Evolutionary conservation across 2,329 filamentous ascomycete species (phyloP).

Genomic region (Aspergillus niger): DNA sequence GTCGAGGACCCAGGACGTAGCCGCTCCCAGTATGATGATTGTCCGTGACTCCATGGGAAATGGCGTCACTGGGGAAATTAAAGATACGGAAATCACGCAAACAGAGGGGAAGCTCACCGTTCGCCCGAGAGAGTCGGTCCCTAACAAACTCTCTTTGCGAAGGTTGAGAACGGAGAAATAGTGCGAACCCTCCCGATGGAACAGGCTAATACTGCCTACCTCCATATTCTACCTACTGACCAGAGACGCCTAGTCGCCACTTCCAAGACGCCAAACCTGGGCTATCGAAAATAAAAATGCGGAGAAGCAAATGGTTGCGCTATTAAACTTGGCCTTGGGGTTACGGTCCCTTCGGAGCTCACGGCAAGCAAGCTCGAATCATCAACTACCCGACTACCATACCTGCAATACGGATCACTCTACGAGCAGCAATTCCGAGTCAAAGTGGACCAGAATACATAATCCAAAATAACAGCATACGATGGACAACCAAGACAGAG

Average conservation of each 20-base stretch:
- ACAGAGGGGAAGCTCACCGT: background rate
- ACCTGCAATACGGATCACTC: background rate
- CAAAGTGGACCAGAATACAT: background rate
- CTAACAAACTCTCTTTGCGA: slow-evolving; percentile 4
- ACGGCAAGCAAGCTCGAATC: background rate
- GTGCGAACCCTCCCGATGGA: slow-evolving; percentile 10
- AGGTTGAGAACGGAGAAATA: slow-evolving; percentile 6
- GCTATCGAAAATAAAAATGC: background rate
- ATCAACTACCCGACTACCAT: no score
- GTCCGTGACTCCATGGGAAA: background rate
- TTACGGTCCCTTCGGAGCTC: background rate
- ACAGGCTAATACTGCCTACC: slow-evolving; percentile 2
- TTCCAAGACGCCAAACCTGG: background rate
- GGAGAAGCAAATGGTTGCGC: background rate
- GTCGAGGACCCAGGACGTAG: slow-evolving; percentile 10
- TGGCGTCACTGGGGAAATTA: slow-evolving; percentile 2
- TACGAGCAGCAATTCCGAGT: background rate
- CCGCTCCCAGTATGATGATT: background rate
- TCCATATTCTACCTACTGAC: background rate
- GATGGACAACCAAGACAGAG: background rate
- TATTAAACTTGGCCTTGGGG: background rate
- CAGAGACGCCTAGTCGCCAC: background rate
- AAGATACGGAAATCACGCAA: background rate
- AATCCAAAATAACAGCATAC: background rate
- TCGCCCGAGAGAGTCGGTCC: background rate